Conservation (phyloP, 2,329 filamentous ascomycete species). For the Stagonosporopsis tanaceti region DNA sequence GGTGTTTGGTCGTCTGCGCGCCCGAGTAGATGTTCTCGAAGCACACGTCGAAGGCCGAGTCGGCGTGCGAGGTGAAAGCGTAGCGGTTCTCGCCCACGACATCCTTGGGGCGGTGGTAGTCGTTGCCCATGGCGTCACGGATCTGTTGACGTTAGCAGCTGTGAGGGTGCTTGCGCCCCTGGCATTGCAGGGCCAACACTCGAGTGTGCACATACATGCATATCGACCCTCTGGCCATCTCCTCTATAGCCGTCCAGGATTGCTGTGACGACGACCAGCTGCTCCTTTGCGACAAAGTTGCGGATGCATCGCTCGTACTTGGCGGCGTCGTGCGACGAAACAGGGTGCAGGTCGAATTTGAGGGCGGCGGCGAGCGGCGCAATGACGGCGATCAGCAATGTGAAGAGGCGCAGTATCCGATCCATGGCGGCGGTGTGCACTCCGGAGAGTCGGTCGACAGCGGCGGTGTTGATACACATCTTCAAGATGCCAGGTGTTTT, state of each 20-base stretch:
- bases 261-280: slow-evolving; percentile 93
- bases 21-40: slow-evolving; percentile 83
- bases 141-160: slow-evolving; percentile 66
- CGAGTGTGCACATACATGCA: slow-evolving; percentile 72
- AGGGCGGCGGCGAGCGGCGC: slow-evolving; percentile 68
- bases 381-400: slow-evolving; percentile 48
- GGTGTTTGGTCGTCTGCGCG: slow-evolving; percentile 46
- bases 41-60: slow-evolving; percentile 95
- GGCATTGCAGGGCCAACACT: not conserved
- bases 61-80: slow-evolving; percentile 90
- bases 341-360: slow-evolving; percentile 90
- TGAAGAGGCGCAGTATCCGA: slow-evolving; percentile 43
- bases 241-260: slow-evolving; percentile 85
- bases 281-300: slow-evolving; percentile 93
- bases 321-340: slow-evolving; percentile 66
- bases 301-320: slow-evolving; percentile 88
- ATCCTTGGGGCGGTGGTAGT: slow-evolving; percentile 91
- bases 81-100: slow-evolving; percentile 90
- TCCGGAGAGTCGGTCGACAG: slow-evolving; percentile 25
- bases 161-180: not conserved
- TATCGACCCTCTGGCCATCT: slow-evolving; percentile 92
- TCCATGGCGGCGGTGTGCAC: slow-evolving; percentile 40
- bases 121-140: slow-evolving; percentile 92
- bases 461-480: slow-evolving; percentile 27
- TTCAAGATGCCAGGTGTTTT: slow-evolving; percentile 43